These are phyloP conservation scores for Arthrinium puccinioides DNA, from an alignment of 2,329 filamentous ascomycete species.

Conservation along the genomic window DNA sequence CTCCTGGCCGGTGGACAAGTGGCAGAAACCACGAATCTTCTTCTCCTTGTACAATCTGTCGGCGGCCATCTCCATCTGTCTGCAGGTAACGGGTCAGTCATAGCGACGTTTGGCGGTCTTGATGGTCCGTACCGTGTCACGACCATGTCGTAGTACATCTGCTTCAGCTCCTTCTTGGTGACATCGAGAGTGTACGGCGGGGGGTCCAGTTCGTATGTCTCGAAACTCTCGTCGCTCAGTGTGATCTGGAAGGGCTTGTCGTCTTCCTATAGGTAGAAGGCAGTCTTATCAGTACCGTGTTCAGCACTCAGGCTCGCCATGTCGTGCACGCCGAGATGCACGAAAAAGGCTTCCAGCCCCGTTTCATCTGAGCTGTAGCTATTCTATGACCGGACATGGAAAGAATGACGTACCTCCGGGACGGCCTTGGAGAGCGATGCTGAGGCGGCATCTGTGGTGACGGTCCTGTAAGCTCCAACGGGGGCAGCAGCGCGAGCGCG, in stretches of 20 bases:
- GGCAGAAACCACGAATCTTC: conserved; percentile 99
- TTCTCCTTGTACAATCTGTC: conserved; percentile 99
- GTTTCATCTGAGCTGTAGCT: too few species aligned
- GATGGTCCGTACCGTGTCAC: conserved; percentile 64
- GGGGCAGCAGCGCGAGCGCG: conserved; percentile 33
- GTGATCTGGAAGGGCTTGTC: conserved; percentile 88
- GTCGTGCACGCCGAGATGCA: conserved; percentile 1
- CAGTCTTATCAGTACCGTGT: conserved; percentile 9
- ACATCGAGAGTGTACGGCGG: conserved; percentile 87
- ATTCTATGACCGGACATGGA: too few species aligned
- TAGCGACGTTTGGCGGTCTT: background rate
- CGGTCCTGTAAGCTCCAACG: conserved; percentile 56
- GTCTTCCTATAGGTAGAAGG: conserved; percentile 58
- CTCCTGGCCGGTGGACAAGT: conserved; percentile 96
- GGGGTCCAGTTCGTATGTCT: conserved; percentile 98
- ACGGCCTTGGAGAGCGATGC: conserved; percentile 74
- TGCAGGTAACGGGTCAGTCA: conserved; percentile 26
- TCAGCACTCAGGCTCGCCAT: background rate
- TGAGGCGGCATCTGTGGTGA: conserved; percentile 93
- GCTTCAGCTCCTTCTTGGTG: conserved; percentile 96
- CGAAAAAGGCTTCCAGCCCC: too few species aligned
- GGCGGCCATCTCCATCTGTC: conserved; percentile 99
- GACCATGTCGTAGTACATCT: conserved; percentile 99
- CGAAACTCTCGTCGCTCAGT: conserved; percentile 97
- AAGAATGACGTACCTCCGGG: conserved; percentile 27